These are phyloP conservation scores for Thalia dealbata DNA, from an alignment of 176 grass and related monocot genomes.

Conservation along the genomic window DNA sequence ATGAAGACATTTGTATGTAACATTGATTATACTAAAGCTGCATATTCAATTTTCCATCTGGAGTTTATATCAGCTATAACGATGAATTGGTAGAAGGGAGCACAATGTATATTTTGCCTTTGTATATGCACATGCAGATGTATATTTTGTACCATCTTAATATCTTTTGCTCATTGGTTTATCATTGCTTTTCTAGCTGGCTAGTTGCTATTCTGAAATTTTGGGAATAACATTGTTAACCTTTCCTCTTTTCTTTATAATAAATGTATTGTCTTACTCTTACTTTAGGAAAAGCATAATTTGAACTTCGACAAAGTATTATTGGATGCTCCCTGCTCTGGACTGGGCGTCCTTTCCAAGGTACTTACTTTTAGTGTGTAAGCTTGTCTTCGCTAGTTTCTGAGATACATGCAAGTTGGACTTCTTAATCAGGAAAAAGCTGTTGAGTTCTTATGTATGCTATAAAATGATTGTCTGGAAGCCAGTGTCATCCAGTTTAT, in stretches of 20 bases:
- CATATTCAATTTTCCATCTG: not conserved
- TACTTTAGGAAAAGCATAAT: slow-evolving; percentile 45
- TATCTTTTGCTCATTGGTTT: too few species aligned
- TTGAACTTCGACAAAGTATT: slow-evolving; percentile 67
- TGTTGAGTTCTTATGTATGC: not conserved
- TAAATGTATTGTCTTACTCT: not conserved
- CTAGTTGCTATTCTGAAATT: too few species aligned
- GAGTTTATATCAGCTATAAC: too few species aligned
- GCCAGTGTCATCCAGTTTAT: not conserved
- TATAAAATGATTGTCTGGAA: not conserved
- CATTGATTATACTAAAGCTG: not conserved
- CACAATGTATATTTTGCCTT: too few species aligned
- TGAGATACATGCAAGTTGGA: not conserved
- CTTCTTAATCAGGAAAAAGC: not conserved
- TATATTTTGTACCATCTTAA: too few species aligned
- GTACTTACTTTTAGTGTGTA: slow-evolving; percentile 27
- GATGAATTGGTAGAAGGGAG: too few species aligned
- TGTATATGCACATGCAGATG: too few species aligned
- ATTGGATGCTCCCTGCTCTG: slow-evolving; percentile 87
- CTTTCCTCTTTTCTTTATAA: not conserved
- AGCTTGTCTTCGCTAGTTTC: not conserved
- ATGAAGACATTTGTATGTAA: not conserved
- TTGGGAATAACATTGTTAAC: slow-evolving; percentile 13
- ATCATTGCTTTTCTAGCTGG: too few species aligned
- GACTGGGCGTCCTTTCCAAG: slow-evolving; percentile 84